Conservation (phyloP, 345 rosid genomes). For the Laguncularia racemosa region DNA sequence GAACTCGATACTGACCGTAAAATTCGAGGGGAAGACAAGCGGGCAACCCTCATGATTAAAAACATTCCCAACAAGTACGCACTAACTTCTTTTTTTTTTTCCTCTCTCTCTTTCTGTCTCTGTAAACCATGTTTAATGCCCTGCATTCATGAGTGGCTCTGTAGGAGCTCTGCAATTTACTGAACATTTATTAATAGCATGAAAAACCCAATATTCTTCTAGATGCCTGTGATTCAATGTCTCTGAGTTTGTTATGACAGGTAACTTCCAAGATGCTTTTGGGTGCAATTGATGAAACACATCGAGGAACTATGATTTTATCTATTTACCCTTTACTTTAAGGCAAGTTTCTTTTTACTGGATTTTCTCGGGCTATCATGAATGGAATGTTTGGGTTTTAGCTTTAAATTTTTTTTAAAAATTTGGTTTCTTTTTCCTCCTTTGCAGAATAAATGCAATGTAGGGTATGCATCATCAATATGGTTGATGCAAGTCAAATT, state of each 20-base stretch:
- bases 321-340: constrained; percentile 73
- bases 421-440: not conserved
- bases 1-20: constrained; percentile 88
- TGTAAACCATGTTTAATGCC: too few relatives aligned
- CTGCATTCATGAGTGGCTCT: too few relatives aligned
- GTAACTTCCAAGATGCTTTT: constrained; percentile 56
- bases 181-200: too few relatives aligned
- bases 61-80: constrained; percentile 95
- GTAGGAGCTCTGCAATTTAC: too few relatives aligned
- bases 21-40: constrained; percentile 60
- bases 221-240: not conserved
- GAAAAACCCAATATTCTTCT: too few relatives aligned
- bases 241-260: constrained; percentile 1
- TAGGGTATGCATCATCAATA: constrained; percentile 73
- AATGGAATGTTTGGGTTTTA: not conserved
- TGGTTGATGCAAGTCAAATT: constrained; percentile 47
- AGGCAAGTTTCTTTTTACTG: constrained; percentile 31
- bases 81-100: too few relatives aligned
- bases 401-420: constrained; percentile 7
- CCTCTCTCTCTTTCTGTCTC: too few relatives aligned
- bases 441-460: constrained; percentile 63
- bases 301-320: constrained; percentile 60
- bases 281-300: constrained; percentile 63
- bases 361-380: too few relatives aligned
- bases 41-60: constrained; percentile 96